Base-by-base conservation (phyloP, 2,329 filamentous ascomycete species). In the Fusarium fracticaudum region DNA sequence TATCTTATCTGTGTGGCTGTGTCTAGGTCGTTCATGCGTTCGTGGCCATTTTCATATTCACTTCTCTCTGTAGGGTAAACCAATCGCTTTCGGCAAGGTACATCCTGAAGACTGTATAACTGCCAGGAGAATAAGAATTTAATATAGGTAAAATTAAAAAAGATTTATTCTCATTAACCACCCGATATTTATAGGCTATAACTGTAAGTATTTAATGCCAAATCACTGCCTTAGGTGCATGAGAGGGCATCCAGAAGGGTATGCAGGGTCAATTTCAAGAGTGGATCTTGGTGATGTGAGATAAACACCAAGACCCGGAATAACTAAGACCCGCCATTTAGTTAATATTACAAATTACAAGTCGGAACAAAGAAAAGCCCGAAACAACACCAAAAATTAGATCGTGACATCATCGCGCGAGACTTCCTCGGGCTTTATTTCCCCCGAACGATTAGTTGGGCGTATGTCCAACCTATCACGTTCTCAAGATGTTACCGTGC, bases 401-500 rank as follows among this genome's bases (percentile, higher is more conserved):
- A 5, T 3, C 0, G 1, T 40, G 24, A n/a, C 14, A 29, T 41
- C 35, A 22, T 7, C 3, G 6, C 2, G 1, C 3, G 2, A 18
- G 17, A 5, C 0, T 8, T 7, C 3, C 1, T 58, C 54, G 54
- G 54, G 54, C 2, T 6, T 35, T 45, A 24, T 8, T 22, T 0
- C 2, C 2, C 13, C 54, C 54, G 54, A 58, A 17, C 1, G 2
- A 3, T 3, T 2, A 14, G 3, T 15, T 14, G 4, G 1, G 18
- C 5, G 2, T 7, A 13, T 2, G 20, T 2, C 6, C 2, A 1
- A 2, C 53, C 37, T 15, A 55, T 55, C 2, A n/a, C 3, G 1
- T 6, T 3, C 20, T 14, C 17, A 2, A 10, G 13, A 18, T 12
- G 4, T 9, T 8, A 29, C 10, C 8, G 14, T 31, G 26, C 11